phyloP scores from a whole-genome alignment of 345 rosid genomes.

The Syzygium aqueum region DNA sequence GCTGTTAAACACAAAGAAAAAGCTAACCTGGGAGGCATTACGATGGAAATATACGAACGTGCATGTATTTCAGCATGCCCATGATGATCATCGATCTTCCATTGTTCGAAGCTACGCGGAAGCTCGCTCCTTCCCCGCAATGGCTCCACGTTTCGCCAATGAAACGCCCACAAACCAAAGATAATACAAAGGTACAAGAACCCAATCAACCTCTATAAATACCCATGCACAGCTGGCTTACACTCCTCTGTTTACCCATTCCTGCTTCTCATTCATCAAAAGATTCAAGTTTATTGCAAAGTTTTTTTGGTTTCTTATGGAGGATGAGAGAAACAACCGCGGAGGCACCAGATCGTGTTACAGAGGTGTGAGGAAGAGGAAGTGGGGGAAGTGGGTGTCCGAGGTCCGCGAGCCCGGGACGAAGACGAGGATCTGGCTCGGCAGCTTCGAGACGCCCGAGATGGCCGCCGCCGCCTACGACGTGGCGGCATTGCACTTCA shows the following conservation, averaged over 20 bases:
- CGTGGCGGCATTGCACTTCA: conserved; percentile 60
- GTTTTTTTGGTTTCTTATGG: neutral
- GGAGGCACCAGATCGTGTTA: conserved; percentile 10
- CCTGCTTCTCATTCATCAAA: neutral
- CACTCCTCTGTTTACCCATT: neutral
- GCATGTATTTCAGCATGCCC: neutral
- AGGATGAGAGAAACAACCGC: neutral
- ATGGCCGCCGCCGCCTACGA: conserved; percentile 97
- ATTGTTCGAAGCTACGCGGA: conserved; percentile 23
- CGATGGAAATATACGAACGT: neutral
- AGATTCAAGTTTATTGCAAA: neutral
- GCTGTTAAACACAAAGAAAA: too few relatives aligned
- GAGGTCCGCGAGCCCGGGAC: conserved; percentile 87
- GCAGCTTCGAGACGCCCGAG: conserved; percentile 74
- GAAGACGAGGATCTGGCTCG: conserved; percentile 79
- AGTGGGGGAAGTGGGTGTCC: conserved; percentile 99
- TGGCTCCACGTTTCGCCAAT: neutral
- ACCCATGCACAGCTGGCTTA: neutral
- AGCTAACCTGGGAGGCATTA: too few relatives aligned
- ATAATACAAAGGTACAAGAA: neutral
- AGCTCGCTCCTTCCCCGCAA: conserved; percentile 15
- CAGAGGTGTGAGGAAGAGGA: conserved; percentile 74
- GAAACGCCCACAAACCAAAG: neutral
- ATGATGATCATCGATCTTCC: conserved; percentile 1
- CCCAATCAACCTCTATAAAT: neutral